phyloP scores from a whole-genome alignment of 495 filamentous ascomycete genomes.

The Aspergillus saccharolyticus region DNA sequence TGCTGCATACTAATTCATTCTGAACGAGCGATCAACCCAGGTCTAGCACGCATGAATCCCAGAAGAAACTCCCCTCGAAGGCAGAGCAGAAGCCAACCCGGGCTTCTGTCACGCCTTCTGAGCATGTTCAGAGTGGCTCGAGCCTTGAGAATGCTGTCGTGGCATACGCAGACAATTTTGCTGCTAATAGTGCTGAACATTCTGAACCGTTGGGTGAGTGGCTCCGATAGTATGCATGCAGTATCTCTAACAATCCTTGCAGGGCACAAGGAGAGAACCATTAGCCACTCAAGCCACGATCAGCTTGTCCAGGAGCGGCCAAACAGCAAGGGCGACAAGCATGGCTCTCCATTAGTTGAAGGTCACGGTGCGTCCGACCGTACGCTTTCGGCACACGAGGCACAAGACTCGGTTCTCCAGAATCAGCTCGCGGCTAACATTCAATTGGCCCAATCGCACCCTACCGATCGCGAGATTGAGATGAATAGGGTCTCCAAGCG shows the following conservation, averaged over 20 bases:
- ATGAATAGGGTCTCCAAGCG: constrained; percentile 15
- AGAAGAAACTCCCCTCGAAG: neutral
- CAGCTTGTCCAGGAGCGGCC: neutral
- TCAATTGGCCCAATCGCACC: neutral
- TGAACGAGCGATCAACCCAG: neutral
- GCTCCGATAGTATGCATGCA: neutral
- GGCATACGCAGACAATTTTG: neutral
- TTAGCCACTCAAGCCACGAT: neutral
- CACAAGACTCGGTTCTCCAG: neutral
- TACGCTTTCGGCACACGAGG: neutral
- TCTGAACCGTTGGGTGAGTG: neutral
- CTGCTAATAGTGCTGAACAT: neutral
- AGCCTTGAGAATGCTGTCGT: neutral
- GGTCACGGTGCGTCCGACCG: neutral
- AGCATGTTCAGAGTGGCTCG: neutral
- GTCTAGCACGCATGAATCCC: neutral
- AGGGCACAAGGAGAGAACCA: neutral
- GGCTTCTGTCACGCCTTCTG: neutral
- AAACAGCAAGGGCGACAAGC: neutral
- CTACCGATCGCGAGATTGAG: neutral
- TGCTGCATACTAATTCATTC: neutral
- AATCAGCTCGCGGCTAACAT: neutral
- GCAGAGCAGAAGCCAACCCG: neutral
- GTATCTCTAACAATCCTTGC: neutral
- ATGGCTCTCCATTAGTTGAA: neutral